These are phyloP conservation scores for Trametes maxima DNA, from an alignment of 768 basidiomycete species.

Conservation along the genomic window DNA sequence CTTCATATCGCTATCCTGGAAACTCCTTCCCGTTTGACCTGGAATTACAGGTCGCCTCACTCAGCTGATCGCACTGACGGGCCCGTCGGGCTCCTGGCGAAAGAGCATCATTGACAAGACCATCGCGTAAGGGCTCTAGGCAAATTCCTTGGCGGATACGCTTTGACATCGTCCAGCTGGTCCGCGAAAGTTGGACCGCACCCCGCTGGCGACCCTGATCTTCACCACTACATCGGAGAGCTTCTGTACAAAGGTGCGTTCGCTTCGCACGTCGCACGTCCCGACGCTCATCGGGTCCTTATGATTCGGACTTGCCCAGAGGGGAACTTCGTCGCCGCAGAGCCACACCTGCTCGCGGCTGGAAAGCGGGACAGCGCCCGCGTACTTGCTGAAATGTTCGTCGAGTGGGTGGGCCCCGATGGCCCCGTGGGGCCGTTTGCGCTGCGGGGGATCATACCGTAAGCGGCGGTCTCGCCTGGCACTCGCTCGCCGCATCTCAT, in stretches of 20 bases:
- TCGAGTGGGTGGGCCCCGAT: constrained; percentile 70
- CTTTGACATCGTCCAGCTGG: constrained; percentile 60
- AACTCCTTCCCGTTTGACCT: neutral
- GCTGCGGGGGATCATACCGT: constrained; percentile 86
- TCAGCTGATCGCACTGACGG: constrained; percentile 87
- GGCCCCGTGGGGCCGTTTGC: constrained; percentile 73
- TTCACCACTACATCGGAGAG: constrained; percentile 92
- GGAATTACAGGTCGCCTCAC: constrained; percentile 72
- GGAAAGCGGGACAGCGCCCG: constrained; percentile 90
- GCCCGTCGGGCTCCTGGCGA: constrained; percentile 81
- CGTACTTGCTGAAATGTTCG: constrained; percentile 82
- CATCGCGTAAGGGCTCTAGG: constrained; percentile 64
- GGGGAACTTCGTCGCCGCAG: constrained; percentile 71
- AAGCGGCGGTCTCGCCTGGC: constrained; percentile 33
- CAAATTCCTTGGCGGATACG: neutral
- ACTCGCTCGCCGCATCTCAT: neutral
- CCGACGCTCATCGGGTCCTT: constrained; percentile 10
- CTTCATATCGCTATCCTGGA: constrained; percentile 5
- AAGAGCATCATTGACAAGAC: constrained; percentile 87
- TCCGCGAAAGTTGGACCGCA: constrained; percentile 74
- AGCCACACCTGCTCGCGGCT: constrained; percentile 80
- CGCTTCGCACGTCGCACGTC: neutral
- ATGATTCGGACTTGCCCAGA: constrained; percentile 48
- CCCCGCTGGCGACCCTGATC: constrained; percentile 84
- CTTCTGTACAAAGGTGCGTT: constrained; percentile 77